phyloP scores from a whole-genome alignment of 441 rosid species.

The Bocquillonia castaneifolia region DNA sequence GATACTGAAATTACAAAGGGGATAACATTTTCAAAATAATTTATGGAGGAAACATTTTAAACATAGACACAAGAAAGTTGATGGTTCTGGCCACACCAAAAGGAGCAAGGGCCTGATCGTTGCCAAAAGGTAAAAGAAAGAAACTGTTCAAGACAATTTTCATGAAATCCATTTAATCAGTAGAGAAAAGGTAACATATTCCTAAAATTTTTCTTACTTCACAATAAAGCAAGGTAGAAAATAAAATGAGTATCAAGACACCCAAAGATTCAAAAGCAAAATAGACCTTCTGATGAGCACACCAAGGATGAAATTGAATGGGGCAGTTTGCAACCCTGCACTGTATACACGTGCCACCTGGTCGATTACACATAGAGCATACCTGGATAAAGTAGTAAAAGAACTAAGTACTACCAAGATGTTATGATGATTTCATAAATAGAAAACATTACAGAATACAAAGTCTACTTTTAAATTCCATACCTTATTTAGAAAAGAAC shows the following conservation, averaged over 20 bases:
- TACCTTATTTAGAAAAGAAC: neutral
- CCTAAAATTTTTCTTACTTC: neutral
- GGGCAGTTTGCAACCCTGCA: slow-evolving; percentile 46
- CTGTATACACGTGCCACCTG: slow-evolving; percentile 47
- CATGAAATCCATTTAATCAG: neutral
- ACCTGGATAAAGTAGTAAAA: slow-evolving; percentile 29
- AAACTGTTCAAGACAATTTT: neutral
- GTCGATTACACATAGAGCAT: slow-evolving; percentile 44
- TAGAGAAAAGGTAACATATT: neutral
- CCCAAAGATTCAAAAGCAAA: slow-evolving; percentile 4
- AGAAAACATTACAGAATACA: neutral
- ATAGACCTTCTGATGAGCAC: slow-evolving; percentile 50
- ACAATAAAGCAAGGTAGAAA: neutral
- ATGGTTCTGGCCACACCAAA: too few relatives aligned
- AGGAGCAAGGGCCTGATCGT: neutral
- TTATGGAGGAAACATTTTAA: neutral
- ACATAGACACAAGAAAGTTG: neutral
- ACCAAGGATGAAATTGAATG: slow-evolving; percentile 51
- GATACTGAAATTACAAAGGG: neutral
- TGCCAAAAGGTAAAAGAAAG: too few relatives aligned
- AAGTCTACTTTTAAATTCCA: neutral
- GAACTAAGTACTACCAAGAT: neutral
- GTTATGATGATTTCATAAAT: neutral
- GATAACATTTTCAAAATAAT: neutral
- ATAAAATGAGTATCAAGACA: neutral